Base-by-base conservation (phyloP, 306 rosid genomes). In the Fragaria vesca region DNA sequence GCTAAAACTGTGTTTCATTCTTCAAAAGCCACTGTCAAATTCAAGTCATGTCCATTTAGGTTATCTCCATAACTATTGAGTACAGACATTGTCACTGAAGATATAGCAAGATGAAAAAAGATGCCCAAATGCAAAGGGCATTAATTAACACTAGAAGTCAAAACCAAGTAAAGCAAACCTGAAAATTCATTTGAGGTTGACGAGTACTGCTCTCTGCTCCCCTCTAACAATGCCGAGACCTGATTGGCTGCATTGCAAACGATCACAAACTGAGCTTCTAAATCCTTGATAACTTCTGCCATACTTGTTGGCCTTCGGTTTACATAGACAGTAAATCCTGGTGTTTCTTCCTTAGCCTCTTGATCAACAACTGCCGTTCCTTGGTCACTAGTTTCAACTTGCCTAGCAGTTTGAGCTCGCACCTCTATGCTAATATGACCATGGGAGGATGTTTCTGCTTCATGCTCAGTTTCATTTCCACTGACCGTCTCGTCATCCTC, bases 241-340 rank as follows among this genome's bases (percentile, higher is more conserved):
- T 87, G 96, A 73, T 70, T 90, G 60, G 97, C 97, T 26, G 96
- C 93, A 77, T 83, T 81, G 81, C 94, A 90, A 42, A 91, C 87
- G 55, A 73, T 30, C 75, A 79, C 74, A 85, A 96, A 96, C 81
- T 96, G 97, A 77, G 89, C 80, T 79, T 91, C 94, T 66, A 93
- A 88, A 75, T 90, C 99, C 85, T 79, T 86, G 52, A 93, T 86
- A 52, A 96, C 98, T 86, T 96, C 97, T 55, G 79, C 83, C 91
- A 96, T 91, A 86, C 95, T 93, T 1, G 88, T 84, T 10, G 99
- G 98, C 85, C 96, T 91, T 76, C 86, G 84, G 83, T 90, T 83
- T 9, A 90, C 90, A 79, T 89, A 93, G 72, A 89, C 97, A 46
- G 97, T 91, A 87, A 91, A 91, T 42, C 91, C 97, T 12, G 93